Percentiles rank a stretch among this genome's conserved stretches.
Evolutionary conservation across 345 rosid genomes (phyloP).

Genomic region (Kernera saxatilis): DNA sequence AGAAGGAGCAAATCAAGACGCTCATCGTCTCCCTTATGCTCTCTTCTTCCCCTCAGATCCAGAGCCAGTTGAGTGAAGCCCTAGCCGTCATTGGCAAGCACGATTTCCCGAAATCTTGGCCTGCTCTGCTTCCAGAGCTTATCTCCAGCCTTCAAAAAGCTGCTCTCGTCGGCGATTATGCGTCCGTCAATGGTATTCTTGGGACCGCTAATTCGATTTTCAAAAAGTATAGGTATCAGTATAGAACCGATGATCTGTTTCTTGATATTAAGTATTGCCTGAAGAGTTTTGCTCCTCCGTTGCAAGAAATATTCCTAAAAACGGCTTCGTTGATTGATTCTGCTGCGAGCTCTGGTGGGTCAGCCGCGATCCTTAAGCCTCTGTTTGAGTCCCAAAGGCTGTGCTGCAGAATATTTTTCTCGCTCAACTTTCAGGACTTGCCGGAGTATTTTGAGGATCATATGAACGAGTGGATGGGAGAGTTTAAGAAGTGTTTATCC

Average conservation of each 20-base stretch:
- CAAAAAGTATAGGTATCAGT: constrained; percentile 78
- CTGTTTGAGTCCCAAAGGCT: constrained; percentile 80
- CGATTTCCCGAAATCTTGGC: constrained; percentile 88
- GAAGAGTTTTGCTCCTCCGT: constrained; percentile 63
- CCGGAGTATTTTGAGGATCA: constrained; percentile 97
- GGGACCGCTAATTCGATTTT: constrained; percentile 90
- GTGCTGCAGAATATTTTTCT: constrained; percentile 84
- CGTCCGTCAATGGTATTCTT: constrained; percentile 80
- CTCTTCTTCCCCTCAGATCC: constrained; percentile 67
- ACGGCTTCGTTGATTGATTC: constrained; percentile 65
- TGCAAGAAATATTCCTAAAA: constrained; percentile 57
- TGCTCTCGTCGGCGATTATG: constrained; percentile 43
- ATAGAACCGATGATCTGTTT: constrained; percentile 70
- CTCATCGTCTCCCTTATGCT: constrained; percentile 85
- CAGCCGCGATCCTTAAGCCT: constrained; percentile 45
- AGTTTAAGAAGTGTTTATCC: constrained; percentile 70
- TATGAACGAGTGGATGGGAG: constrained; percentile 90
- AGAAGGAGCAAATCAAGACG: constrained; percentile 80
- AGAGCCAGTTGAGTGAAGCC: constrained; percentile 93
- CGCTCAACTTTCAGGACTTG: constrained; percentile 82
- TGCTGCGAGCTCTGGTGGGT: constrained; percentile 39
- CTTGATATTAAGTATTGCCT: constrained; percentile 81
- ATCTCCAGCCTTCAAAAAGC: constrained; percentile 49
- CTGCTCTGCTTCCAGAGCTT: constrained; percentile 79
- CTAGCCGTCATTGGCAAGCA: constrained; percentile 83